A percentile compares a stretch with the other conserved stretches of the same genome.
These are phyloP conservation scores for Penicillium cataractarum DNA, from an alignment of 495 filamentous ascomycete genomes.

Conservation along the genomic window DNA sequence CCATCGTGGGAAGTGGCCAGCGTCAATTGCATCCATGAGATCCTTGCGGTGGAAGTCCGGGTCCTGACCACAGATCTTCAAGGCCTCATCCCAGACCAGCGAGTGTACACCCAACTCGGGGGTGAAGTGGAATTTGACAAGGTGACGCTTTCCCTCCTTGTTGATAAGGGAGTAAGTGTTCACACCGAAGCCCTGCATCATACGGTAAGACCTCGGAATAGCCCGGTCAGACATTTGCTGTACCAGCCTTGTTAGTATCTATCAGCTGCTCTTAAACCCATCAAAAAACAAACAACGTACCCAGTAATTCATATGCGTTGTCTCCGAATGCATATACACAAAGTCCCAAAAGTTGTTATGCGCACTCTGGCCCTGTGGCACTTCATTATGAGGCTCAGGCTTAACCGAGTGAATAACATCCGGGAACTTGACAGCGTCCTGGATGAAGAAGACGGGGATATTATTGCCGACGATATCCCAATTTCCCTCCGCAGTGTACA, in stretches of 20 bases:
- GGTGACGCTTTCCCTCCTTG: slow-evolving; percentile 67
- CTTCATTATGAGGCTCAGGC: slow-evolving; percentile 80
- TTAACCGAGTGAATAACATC: slow-evolving; percentile 77
- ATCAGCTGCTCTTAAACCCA: neutral
- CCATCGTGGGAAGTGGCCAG: slow-evolving; percentile 71
- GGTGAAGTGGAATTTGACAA: slow-evolving; percentile 83
- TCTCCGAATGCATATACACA: slow-evolving; percentile 60
- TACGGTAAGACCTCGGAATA: slow-evolving; percentile 79
- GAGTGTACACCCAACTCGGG: slow-evolving; percentile 83
- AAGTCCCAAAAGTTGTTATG: slow-evolving; percentile 70
- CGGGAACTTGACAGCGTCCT: slow-evolving; percentile 74
- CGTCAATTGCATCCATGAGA: slow-evolving; percentile 77
- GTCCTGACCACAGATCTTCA: slow-evolving; percentile 81
- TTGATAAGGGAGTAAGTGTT: slow-evolving; percentile 81
- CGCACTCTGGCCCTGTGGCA: slow-evolving; percentile 62
- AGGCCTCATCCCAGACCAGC: slow-evolving; percentile 84
- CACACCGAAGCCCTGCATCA: slow-evolving; percentile 93
- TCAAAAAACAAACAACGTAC: slow-evolving; percentile 41
- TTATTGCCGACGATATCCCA: slow-evolving; percentile 82
- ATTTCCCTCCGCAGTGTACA: slow-evolving; percentile 60
- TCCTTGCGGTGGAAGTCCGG: slow-evolving; percentile 90
- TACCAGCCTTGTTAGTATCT: slow-evolving; percentile 9
- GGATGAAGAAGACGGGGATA: slow-evolving; percentile 75
- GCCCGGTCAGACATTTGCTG: slow-evolving; percentile 75
- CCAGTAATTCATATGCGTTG: slow-evolving; percentile 87